These are phyloP conservation scores for Harringtonia aguacate DNA, from an alignment of 2,329 filamentous ascomycete species.

Conservation along the genomic window DNA sequence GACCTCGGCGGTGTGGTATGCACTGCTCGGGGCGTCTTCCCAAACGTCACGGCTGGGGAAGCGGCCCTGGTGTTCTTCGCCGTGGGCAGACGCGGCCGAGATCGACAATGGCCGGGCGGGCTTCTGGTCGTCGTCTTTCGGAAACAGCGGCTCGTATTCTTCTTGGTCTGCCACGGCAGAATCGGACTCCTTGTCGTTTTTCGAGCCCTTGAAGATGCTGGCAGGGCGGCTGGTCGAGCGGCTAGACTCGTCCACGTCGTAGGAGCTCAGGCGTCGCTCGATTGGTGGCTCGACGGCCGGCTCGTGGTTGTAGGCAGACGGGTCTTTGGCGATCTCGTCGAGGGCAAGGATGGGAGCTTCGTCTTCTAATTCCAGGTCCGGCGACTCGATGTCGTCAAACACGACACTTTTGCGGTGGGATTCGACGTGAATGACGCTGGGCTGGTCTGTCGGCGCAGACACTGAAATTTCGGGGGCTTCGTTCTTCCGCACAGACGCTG, in stretches of 20 bases:
- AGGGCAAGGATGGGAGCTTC: slow-evolving; percentile 75
- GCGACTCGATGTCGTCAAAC: slow-evolving; percentile 31
- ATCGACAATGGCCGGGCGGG: slow-evolving; percentile 21
- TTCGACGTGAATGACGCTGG: slow-evolving; percentile 67
- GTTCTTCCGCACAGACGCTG: slow-evolving; percentile 20
- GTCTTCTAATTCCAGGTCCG: slow-evolving; percentile 40
- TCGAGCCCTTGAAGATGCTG: slow-evolving; percentile 49
- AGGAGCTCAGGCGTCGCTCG: slow-evolving; percentile 49
- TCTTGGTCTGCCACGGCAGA: slow-evolving; percentile 71
- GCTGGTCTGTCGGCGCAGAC: slow-evolving; percentile 21
- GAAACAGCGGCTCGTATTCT: slow-evolving; percentile 92
- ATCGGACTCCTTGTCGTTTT: slow-evolving; percentile 48
- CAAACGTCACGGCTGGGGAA: slow-evolving; percentile 96
- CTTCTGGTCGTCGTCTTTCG: slow-evolving; percentile 57
- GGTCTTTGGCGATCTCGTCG: slow-evolving; percentile 73
- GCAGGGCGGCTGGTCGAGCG: slow-evolving; percentile 26
- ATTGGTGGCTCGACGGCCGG: slow-evolving; percentile 72
- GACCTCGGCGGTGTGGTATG: slow-evolving; percentile 70
- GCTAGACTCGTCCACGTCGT: slow-evolving; percentile 35
- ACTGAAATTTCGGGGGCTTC: slow-evolving; percentile 17
- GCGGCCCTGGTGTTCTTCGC: slow-evolving; percentile 47
- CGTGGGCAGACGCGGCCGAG: slow-evolving; percentile 28
- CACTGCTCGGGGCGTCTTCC: slow-evolving; percentile 88
- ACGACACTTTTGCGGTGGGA: slow-evolving; percentile 35
- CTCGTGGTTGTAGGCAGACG: slow-evolving; percentile 55